These are phyloP conservation scores for Trichoderma atroviride DNA, from an alignment of 2,329 filamentous ascomycete species.

Conservation along the genomic window DNA sequence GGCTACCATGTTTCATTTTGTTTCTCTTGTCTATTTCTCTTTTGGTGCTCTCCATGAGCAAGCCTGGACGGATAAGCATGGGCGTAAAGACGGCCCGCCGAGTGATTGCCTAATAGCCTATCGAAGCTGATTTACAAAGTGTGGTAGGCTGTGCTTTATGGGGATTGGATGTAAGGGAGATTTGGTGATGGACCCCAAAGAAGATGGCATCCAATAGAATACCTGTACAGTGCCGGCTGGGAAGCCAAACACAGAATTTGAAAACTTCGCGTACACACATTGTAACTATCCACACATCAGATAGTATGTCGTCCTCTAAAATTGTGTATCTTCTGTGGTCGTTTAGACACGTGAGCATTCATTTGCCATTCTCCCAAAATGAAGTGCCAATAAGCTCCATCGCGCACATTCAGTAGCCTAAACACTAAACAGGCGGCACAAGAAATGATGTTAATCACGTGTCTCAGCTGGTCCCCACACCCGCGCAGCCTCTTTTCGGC, in stretches of 20 bases:
- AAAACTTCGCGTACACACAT: neutral
- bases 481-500: neutral
- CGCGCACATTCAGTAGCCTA: neutral
- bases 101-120: neutral
- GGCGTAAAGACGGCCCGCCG: neutral
- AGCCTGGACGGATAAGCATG: neutral
- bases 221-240: neutral
- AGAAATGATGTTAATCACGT: constrained; percentile 4
- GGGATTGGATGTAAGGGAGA: neutral
- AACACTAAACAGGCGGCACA: neutral
- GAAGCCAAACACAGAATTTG: neutral
- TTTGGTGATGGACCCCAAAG: neutral
- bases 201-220: neutral
- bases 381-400: neutral
- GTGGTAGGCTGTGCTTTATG: neutral
- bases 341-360: neutral
- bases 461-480: neutral
- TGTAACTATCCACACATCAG: neutral
- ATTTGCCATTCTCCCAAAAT: neutral
- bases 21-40: neutral
- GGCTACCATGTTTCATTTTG: neutral
- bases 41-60: neutral
- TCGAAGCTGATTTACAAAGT: neutral
- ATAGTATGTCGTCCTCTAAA: neutral
- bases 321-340: neutral